Conservation (phyloP, 441 rosid species). For the Mallotus repandus region DNA sequence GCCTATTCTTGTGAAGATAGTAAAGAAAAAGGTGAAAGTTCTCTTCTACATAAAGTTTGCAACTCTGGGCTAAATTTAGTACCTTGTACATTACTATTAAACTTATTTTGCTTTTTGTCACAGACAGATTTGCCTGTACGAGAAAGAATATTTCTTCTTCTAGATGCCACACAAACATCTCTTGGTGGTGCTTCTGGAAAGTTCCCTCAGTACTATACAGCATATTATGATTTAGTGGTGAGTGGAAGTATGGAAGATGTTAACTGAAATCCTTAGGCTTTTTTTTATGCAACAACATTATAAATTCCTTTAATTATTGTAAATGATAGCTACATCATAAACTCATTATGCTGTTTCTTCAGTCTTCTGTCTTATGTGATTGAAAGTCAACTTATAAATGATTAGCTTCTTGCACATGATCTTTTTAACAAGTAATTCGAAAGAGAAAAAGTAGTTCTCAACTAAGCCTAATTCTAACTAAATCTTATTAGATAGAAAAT, state of each 20-base stretch:
- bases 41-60: background rate
- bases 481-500: background rate
- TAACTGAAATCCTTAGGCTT: background rate
- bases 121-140: conserved; percentile 89
- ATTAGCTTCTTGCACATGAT: background rate
- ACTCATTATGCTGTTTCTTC: background rate
- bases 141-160: conserved; percentile 93
- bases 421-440: background rate
- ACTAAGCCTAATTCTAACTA: background rate
- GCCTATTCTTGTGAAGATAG: conserved; percentile 84
- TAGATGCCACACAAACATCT: conserved; percentile 96
- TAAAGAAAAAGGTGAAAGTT: conserved; percentile 87
- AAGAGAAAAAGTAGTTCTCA: background rate
- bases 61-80: conserved; percentile 12
- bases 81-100: background rate
- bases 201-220: conserved; percentile 82
- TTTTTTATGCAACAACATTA: background rate
- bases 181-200: conserved; percentile 91
- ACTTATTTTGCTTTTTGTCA: conserved; percentile 24
- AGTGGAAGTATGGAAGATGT: conserved; percentile 34
- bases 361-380: background rate
- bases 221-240: conserved; percentile 95
- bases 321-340: background rate
- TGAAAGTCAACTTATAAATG: background rate
- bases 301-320: background rate